Evolutionary conservation across 202 grass and related monocot genomes (phyloP).

Genomic region (Hordeum pubiflorum): DNA sequence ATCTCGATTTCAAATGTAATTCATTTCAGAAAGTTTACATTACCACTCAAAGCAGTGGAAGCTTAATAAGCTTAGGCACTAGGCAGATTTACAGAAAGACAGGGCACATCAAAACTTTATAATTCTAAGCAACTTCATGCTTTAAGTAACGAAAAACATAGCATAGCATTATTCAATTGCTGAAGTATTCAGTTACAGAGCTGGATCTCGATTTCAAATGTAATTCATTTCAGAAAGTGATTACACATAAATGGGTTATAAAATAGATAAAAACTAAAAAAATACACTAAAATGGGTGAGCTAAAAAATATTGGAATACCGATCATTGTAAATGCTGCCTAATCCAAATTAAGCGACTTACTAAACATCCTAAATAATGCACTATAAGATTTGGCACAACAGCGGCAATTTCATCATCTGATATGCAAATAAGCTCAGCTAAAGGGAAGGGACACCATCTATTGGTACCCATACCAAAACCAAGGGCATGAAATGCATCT

Average conservation of each 20-base stretch:
- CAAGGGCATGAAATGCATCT: background rate
- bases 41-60: background rate
- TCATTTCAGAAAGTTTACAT: background rate
- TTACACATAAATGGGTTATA: background rate
- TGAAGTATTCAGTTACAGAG: background rate
- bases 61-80: background rate
- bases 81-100: background rate
- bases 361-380: background rate
- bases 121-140: background rate
- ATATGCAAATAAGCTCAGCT: background rate
- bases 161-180: background rate
- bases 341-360: background rate
- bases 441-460: background rate
- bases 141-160: background rate
- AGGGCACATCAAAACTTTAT: background rate
- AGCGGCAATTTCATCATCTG: background rate
- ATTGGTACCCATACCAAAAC: background rate
- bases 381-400: background rate
- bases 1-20: no score
- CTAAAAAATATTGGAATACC: background rate
- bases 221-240: background rate
- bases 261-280: background rate
- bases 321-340: background rate
- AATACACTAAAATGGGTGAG: background rate
- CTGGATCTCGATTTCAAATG: background rate